phyloP scores from a whole-genome alignment of 2,329 filamentous ascomycete genomes.

The Eutypa lata region DNA sequence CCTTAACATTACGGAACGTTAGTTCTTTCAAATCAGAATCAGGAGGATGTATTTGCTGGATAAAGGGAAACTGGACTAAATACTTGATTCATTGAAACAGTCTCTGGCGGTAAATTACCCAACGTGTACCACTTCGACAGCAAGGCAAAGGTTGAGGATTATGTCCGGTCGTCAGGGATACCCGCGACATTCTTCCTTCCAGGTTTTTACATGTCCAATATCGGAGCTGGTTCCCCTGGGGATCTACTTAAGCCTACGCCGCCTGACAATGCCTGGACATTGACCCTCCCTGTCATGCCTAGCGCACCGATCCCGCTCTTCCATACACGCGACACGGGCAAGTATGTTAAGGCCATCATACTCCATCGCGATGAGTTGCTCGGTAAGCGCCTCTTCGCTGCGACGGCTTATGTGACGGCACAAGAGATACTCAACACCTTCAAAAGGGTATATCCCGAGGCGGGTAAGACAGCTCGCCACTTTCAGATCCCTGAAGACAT shows the following conservation, averaged over 20 bases:
- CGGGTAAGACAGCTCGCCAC: constrained; percentile 34
- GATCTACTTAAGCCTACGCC: constrained; percentile 20
- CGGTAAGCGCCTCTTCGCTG: constrained; percentile 40
- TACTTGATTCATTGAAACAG: constrained; percentile 18
- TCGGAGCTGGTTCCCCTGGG: no score
- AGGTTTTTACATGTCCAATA: constrained; percentile 53
- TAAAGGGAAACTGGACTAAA: neutral
- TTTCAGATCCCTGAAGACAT: constrained; percentile 34
- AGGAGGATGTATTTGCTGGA: no score
- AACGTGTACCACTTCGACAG: constrained; percentile 52
- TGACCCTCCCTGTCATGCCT: constrained; percentile 28
- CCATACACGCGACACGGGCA: constrained; percentile 34
- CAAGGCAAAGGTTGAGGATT: constrained; percentile 54
- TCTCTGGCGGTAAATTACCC: constrained; percentile 36
- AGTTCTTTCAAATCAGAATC: no score
- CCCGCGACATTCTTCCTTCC: constrained; percentile 50
- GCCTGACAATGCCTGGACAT: constrained; percentile 31
- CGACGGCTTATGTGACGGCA: constrained; percentile 39
- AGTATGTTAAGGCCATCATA: constrained; percentile 36
- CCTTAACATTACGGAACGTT: constrained; percentile 36
- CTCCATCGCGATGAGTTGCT: constrained; percentile 32
- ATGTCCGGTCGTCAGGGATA: constrained; percentile 45
- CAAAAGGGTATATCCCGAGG: constrained; percentile 34
- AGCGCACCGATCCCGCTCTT: constrained; percentile 32
- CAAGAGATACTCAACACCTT: constrained; percentile 38